phyloP scores from a whole-genome alignment of 1,284 basidiomycete species.

The Wallemia hederae region DNA sequence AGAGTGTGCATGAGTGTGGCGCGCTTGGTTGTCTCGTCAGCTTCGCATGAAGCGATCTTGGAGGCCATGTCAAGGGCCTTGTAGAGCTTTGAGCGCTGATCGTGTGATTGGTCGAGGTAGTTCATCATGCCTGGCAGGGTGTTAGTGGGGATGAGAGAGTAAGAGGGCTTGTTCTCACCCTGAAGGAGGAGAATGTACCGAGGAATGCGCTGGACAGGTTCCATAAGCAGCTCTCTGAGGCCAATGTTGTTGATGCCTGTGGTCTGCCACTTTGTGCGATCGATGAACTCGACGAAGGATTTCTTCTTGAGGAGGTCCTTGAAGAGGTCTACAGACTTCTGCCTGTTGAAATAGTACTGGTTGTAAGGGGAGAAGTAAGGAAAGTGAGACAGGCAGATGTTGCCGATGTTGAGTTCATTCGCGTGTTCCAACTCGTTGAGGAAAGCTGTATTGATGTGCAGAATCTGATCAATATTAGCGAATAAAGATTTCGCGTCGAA shows the following conservation, averaged over 20 bases:
- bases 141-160: slow-evolving; percentile 1
- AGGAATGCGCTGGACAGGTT: slow-evolving; percentile 96
- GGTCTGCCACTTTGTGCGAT: slow-evolving; percentile 69
- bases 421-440: slow-evolving; percentile 55
- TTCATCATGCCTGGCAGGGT: slow-evolving; percentile 35
- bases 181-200: slow-evolving; percentile 82
- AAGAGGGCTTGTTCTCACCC: slow-evolving; percentile 15
- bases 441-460: slow-evolving; percentile 66
- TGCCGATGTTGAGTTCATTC: slow-evolving; percentile 21
- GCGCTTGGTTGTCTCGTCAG: slow-evolving; percentile 65
- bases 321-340: slow-evolving; percentile 1
- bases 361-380: neutral
- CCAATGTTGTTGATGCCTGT: slow-evolving; percentile 58
- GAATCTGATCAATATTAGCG: slow-evolving; percentile 64
- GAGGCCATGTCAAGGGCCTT: slow-evolving; percentile 66
- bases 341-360: neutral
- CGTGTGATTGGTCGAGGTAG: slow-evolving; percentile 43
- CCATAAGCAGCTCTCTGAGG: slow-evolving; percentile 79
- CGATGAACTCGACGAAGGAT: slow-evolving; percentile 4
- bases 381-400: slow-evolving; percentile 2
- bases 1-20: slow-evolving; percentile 72
- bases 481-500: slow-evolving; percentile 83
- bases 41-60: slow-evolving; percentile 70
- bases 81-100: slow-evolving; percentile 47
- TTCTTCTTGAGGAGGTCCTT: neutral